Conservation (phyloP, 1,139 yeast species). For the Hemisphaericaspora subhashii region DNA sequence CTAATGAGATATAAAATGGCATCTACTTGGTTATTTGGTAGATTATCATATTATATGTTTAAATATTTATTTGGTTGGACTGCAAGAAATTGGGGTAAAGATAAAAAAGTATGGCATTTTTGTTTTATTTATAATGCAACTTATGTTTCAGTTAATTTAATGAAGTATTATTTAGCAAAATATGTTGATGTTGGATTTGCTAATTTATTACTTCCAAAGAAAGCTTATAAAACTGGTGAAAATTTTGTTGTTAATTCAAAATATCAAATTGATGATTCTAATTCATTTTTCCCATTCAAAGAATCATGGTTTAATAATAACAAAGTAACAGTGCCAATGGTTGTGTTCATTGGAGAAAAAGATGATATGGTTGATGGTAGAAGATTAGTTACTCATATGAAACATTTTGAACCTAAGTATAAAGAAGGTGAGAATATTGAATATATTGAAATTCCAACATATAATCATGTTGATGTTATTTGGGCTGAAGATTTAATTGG, state of each 20-base stretch:
- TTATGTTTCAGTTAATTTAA: constrained; percentile 71
- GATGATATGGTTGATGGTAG: constrained; percentile 71
- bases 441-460: constrained; percentile 42
- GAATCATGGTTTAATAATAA: constrained; percentile 54
- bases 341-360: constrained; percentile 59
- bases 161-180: constrained; percentile 86
- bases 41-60: constrained; percentile 73
- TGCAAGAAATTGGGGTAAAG: constrained; percentile 67
- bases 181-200: constrained; percentile 42
- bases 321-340: constrained; percentile 48
- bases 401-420: constrained; percentile 47
- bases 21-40: constrained; percentile 54
- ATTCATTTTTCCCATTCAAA: constrained; percentile 54
- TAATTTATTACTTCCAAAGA: constrained; percentile 35
- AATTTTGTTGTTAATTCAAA: constrained; percentile 22
- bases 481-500: constrained; percentile 55
- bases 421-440: constrained; percentile 39
- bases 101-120: constrained; percentile 59
- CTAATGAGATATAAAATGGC: constrained; percentile 45
- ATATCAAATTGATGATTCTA: constrained; percentile 29
- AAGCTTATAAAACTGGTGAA: constrained; percentile 31
- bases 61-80: constrained; percentile 85
- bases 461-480: constrained; percentile 54
- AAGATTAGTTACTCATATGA: constrained; percentile 52
- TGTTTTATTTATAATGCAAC: constrained; percentile 88